These are phyloP conservation scores for Margaritispora aquatica DNA, from an alignment of 495 filamentous ascomycete genomes.

Conservation along the genomic window DNA sequence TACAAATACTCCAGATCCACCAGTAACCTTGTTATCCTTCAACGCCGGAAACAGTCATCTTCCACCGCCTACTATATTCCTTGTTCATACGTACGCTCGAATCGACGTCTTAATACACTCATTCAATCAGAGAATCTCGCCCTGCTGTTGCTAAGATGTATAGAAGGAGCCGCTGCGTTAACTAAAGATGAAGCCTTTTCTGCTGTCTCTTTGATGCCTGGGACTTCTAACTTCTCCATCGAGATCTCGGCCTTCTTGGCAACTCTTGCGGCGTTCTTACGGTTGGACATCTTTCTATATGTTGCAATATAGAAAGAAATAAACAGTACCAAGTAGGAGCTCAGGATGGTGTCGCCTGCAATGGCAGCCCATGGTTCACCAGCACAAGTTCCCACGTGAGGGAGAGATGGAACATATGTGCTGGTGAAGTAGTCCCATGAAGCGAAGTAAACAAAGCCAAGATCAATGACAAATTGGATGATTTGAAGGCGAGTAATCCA, in stretches of 20 bases:
- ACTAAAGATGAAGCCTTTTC: conserved; percentile 1
- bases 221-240: conserved; percentile 10
- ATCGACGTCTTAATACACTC: too few species aligned
- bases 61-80: too few species aligned
- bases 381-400: conserved; percentile 74
- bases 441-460: conserved; percentile 86
- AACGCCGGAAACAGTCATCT: too few species aligned
- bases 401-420: conserved; percentile 77
- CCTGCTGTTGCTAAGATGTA: not conserved
- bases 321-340: conserved; percentile 89
- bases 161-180: not conserved
- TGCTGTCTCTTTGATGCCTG: not conserved
- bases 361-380: conserved; percentile 95
- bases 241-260: conserved; percentile 2
- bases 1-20: too few species aligned
- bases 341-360: conserved; percentile 80
- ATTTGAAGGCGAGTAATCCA: conserved; percentile 81
- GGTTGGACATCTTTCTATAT: conserved; percentile 39
- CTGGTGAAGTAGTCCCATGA: conserved; percentile 87
- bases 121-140: not conserved
- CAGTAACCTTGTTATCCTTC: too few species aligned
- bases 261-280: not conserved
- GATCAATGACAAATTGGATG: conserved; percentile 69
- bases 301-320: conserved; percentile 96
- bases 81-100: too few species aligned